A percentile compares a stretch with the other conserved stretches of the same genome.
These are phyloP conservation scores for Geotrichum cucujoidarum DNA, from an alignment of 1,139 yeast species.

Conservation along the genomic window DNA sequence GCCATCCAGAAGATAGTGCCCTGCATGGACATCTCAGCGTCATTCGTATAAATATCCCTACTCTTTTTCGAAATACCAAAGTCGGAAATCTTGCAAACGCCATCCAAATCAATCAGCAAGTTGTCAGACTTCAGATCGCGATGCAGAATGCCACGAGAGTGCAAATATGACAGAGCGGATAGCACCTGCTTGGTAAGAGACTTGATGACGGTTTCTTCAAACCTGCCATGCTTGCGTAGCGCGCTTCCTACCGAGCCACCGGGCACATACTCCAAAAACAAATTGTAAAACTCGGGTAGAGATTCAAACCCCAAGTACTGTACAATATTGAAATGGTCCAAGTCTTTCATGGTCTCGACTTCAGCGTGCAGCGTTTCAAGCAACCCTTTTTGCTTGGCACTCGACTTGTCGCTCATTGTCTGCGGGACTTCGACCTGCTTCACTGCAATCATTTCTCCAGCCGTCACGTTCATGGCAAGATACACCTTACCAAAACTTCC, in stretches of 20 bases:
- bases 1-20: slow-evolving; percentile 99
- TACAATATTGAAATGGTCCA: slow-evolving; percentile 90
- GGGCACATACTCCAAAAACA: slow-evolving; percentile 91
- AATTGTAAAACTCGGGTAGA: slow-evolving; percentile 65
- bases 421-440: slow-evolving; percentile 81
- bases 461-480: slow-evolving; percentile 87
- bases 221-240: slow-evolving; percentile 74
- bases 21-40: slow-evolving; percentile 95
- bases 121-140: slow-evolving; percentile 97
- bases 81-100: slow-evolving; percentile 92
- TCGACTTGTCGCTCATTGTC: slow-evolving; percentile 43
- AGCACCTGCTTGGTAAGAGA: slow-evolving; percentile 77
- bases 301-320: slow-evolving; percentile 93
- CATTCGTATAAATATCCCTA: slow-evolving; percentile 78
- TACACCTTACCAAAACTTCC: slow-evolving; percentile 98
- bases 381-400: slow-evolving; percentile 48
- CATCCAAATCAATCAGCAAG: slow-evolving; percentile 79
- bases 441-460: slow-evolving; percentile 98
- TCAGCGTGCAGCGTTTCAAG: slow-evolving; percentile 84
- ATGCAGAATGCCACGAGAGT: slow-evolving; percentile 81
- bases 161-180: slow-evolving; percentile 79
- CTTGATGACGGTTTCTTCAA: slow-evolving; percentile 71
- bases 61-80: slow-evolving; percentile 93
- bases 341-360: slow-evolving; percentile 88
- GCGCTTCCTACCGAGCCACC: slow-evolving; percentile 95